A percentile compares a stretch with the other conserved stretches of the same genome.
phyloP scores from a whole-genome alignment of 2,329 filamentous ascomycete species.

The Verticillium klebahnii region DNA sequence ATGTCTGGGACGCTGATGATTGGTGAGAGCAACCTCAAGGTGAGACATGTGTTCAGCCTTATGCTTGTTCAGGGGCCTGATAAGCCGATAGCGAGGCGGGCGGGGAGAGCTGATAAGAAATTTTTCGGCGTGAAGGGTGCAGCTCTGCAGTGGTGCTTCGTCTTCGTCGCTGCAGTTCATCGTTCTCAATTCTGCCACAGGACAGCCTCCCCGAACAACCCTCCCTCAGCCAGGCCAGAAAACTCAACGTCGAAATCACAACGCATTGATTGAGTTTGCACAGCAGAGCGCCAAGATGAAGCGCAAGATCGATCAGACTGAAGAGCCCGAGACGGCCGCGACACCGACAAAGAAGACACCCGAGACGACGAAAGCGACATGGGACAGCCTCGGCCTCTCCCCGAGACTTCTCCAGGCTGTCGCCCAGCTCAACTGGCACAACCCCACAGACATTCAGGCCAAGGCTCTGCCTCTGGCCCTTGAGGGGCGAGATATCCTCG shows the following conservation, averaged over 20 bases:
- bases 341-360: conserved; percentile 17
- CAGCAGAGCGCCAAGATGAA: conserved; percentile 41
- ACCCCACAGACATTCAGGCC: conserved; percentile 83
- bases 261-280: not conserved
- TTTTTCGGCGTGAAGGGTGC: not conserved
- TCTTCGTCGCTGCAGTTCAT: not conserved
- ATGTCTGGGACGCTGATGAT: not conserved
- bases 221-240: not conserved
- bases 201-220: not conserved
- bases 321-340: conserved; percentile 36
- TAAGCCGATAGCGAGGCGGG: not conserved
- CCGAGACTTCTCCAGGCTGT: conserved; percentile 81
- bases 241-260: not conserved
- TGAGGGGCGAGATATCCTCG: conserved; percentile 83
- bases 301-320: conserved; percentile 55
- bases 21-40: not conserved
- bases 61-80: not conserved
- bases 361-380: conserved; percentile 45
- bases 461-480: conserved; percentile 85
- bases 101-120: not conserved
- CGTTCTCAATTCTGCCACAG: not conserved
- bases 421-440: conserved; percentile 75
- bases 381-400: conserved; percentile 76
- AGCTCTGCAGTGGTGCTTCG: not conserved
- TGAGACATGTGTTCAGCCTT: not conserved